Conservation (phyloP, 257 asterid genomes). For the Lantana camara region DNA sequence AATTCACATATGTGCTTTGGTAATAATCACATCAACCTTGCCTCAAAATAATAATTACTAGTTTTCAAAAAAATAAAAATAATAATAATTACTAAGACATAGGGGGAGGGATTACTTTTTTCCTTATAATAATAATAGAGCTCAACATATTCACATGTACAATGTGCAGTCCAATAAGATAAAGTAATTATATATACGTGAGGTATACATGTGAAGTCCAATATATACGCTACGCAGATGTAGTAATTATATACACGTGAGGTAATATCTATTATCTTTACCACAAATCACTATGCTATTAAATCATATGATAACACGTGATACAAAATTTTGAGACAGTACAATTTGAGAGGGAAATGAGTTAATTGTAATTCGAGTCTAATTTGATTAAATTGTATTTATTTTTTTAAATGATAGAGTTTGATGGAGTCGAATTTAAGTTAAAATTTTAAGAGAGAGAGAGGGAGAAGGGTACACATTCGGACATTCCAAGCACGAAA, state of each 20-base stretch:
- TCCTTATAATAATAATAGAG: neutral
- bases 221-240: neutral
- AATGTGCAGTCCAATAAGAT: neutral
- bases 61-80: too few relatives aligned
- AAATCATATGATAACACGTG: neutral
- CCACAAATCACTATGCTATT: neutral
- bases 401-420: too few relatives aligned
- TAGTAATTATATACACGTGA: too few relatives aligned
- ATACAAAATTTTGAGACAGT: neutral
- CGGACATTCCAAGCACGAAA: too few relatives aligned
- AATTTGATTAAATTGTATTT: too few relatives aligned
- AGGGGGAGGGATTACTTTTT: neutral
- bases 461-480: too few relatives aligned
- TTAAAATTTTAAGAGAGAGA: too few relatives aligned
- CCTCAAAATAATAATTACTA: neutral
- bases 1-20: neutral
- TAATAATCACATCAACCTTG: neutral
- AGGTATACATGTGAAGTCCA: neutral
- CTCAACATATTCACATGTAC: neutral
- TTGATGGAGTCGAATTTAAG: too few relatives aligned
- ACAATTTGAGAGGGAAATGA: too few relatives aligned
- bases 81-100: neutral
- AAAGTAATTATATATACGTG: too few relatives aligned
- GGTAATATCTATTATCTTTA: too few relatives aligned
- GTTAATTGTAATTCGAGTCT: too few relatives aligned